Base-by-base conservation (phyloP, 495 filamentous ascomycete species). In the Delitschia confertaspora region DNA sequence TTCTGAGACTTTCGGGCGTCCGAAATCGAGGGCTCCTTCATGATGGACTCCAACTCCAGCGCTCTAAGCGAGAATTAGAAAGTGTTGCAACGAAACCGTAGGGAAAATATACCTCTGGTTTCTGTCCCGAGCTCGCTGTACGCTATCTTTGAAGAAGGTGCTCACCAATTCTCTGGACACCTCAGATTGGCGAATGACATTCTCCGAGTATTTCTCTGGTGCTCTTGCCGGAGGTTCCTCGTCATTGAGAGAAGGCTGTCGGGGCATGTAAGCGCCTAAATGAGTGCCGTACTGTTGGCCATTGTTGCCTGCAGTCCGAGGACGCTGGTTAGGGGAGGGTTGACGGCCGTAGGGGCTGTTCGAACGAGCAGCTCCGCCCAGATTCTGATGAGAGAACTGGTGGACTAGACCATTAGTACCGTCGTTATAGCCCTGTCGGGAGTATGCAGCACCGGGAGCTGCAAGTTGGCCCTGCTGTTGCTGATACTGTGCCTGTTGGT, bases 341-440 rank as follows among this genome's bases (percentile, higher is more conserved):
- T 85, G 74, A 24, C 85, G 78, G 54, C 68, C 70, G 54, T 84
- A 85, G 38, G 84, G 74, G 43, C 80, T 78, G 2, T 65, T 67
- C 51, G 70, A 64, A 19, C 85, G 74, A 6, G 51, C 58, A 4
- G 13, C 32, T 16, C 46, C 46, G 6, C 63, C 64, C 3, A 96
- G 75, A 61, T 96, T 93, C 71, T 99, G 91, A 64, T 96, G 88
- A 25, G 89, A 91, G 60, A 99, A 88, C 60, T 99, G 91, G 58
- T 93, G 85, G 51, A 85, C 86, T 34, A 99, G 71, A 17, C 87
- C 89, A 50, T 87, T 82, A 23, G 78, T 78, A 16, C 70, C 76
- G 49, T 83, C 80, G 39, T 71, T 75, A 55, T 58, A 60, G 27
- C 51, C 55, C 39, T 25, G 58, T 46, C 19, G 11, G 10, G 14